Conservation (phyloP, 345 rosid species). For the Eutrema heterophyllum region DNA sequence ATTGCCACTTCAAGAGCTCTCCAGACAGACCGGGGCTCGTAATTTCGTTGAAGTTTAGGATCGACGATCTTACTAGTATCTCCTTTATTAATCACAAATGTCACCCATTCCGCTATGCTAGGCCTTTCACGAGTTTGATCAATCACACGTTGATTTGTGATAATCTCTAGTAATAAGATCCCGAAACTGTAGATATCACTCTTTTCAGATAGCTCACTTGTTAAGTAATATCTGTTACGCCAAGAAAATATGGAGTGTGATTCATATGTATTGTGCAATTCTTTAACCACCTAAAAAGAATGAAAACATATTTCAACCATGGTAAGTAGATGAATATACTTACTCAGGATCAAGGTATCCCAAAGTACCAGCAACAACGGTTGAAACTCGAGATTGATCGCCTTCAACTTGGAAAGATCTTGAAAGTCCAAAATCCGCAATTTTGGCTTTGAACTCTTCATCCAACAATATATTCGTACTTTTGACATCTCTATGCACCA, state of each 20-base stretch:
- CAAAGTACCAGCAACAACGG: conserved; percentile 23
- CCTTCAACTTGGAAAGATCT: conserved; percentile 18
- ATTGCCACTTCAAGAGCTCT: conserved; percentile 41
- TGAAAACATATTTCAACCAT: neutral
- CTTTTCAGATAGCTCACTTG: conserved; percentile 32
- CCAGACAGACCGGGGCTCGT: conserved; percentile 33
- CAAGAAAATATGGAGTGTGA: neutral
- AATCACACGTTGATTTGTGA: conserved; percentile 40
- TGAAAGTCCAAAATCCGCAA: conserved; percentile 25
- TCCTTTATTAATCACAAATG: conserved; percentile 22
- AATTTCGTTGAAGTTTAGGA: conserved; percentile 34
- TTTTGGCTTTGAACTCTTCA: conserved; percentile 42
- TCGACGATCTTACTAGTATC: conserved; percentile 35
- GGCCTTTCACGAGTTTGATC: conserved; percentile 7
- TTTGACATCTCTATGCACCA: conserved; percentile 26
- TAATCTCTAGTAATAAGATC: conserved; percentile 40
- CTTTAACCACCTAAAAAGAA: neutral
- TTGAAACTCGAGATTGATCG: conserved; percentile 14
- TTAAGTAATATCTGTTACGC: conserved; percentile 19
- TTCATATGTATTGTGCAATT: neutral
- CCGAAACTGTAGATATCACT: conserved; percentile 56
- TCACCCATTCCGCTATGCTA: conserved; percentile 36
- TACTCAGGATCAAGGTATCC: conserved; percentile 30
- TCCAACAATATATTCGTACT: conserved; percentile 29
- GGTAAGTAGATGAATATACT: neutral